Evolutionary conservation across 345 rosid genomes (phyloP).

Genomic region (Toxicodendron radicans): DNA sequence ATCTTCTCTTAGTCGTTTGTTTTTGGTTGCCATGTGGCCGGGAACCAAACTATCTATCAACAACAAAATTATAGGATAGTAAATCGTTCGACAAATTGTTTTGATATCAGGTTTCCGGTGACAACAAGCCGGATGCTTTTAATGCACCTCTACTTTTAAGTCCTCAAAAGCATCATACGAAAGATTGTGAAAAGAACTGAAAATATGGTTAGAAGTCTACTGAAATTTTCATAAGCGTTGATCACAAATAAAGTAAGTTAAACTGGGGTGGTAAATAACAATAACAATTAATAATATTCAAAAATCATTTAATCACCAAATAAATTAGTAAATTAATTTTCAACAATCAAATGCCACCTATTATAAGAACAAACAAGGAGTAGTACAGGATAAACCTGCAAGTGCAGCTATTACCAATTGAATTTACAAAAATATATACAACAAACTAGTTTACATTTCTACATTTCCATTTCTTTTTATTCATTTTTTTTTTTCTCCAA

Average conservation of each 20-base stretch:
- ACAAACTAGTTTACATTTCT: conserved; percentile 13
- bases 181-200: too few species aligned
- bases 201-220: too few species aligned
- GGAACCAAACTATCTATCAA: not conserved
- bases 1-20: not conserved
- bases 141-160: too few species aligned
- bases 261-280: too few species aligned
- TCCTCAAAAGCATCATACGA: too few species aligned
- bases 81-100: too few species aligned
- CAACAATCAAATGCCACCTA: not conserved
- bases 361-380: not conserved
- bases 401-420: not conserved
- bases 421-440: conserved; percentile 12
- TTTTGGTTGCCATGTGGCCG: not conserved
- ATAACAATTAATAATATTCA: too few species aligned
- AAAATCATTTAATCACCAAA: not conserved
- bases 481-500: not conserved
- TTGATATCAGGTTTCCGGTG: too few species aligned
- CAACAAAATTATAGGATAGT: too few species aligned
- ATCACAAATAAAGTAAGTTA: too few species aligned
- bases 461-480: not conserved
- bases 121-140: too few species aligned
- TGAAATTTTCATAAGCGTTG: too few species aligned
- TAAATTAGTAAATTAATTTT: not conserved
- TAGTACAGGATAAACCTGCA: not conserved